Evolutionary conservation across 495 filamentous ascomycete genomes (phyloP), one percentile per base, ranked within the genome.

Genomic region (Amniculicola lignicola): DNA sequence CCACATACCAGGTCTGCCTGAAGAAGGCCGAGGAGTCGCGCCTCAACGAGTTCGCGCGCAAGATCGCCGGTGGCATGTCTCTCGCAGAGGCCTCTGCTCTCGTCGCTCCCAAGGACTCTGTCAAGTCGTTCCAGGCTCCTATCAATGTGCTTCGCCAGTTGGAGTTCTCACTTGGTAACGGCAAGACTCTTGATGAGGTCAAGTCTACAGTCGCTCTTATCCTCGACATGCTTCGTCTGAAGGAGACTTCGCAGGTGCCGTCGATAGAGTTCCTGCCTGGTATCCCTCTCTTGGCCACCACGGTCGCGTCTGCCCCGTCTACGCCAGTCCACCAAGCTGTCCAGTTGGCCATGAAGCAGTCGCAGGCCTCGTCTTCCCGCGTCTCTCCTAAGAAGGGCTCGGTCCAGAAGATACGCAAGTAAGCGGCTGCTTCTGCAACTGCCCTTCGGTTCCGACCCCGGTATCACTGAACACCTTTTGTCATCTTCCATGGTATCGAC

Each of bases 21-120:
- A 61, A 61, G 47, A 65, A 65, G 51, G 41, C 51, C 18, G 62
- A 65, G 31, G 50, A 57, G 46, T 15, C 36, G 11, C 57, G 57
- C 11, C 22, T 65, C 11, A 56, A 55, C 22, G 41, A 42, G 2
- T 65, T 57, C 42, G 37, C 51, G 10, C 46, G 48, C 18, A 41
- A 25, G 25, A n/a, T 40, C 4, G 43, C 56, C 15, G 9, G 19
- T 16, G 53, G 53, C 12, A 27, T 49, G 19, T 14, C 18, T 24
- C 10, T 10, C n/a, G 33, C 28, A 7, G 37, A 46, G 7, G 52
- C 53, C 18, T 16, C 29, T 11, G 23, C 11, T 16, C 1, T 14
- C 29, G 29, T 51, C 28, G n/a, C 4, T 1, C 31, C 36, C 10
- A 40, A 54, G 12, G 23, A 29, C 15, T 18, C 21, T 14, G 36